Conservation (phyloP, 768 basidiomycete genomes). For the Boletus edulis region DNA sequence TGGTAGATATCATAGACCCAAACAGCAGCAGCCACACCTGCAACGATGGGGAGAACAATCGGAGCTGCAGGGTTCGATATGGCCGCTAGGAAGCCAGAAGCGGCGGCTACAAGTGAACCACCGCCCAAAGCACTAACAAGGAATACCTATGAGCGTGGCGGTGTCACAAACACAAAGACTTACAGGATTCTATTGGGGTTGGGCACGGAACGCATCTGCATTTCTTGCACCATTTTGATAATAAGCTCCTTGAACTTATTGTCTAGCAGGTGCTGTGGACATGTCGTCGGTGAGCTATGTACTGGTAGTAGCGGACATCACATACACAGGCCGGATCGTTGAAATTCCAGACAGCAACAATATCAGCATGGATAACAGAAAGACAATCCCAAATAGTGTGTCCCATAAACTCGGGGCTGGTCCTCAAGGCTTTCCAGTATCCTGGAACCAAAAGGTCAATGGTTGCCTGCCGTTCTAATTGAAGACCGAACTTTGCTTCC, state of each 20-base stretch:
- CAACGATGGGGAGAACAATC: no score
- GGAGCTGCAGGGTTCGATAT: no score
- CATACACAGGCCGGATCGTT: neutral
- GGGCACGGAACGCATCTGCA: no score
- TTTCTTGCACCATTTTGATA: no score
- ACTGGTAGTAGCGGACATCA: neutral
- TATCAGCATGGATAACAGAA: neutral
- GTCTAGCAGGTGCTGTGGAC: neutral
- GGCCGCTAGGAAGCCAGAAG: no score
- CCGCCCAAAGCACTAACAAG: no score
- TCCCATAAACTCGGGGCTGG: neutral
- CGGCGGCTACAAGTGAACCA: no score
- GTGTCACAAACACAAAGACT: no score
- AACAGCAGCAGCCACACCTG: no score
- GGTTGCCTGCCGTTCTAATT: neutral
- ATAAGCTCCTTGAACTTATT: neutral
- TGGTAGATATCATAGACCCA: no score
- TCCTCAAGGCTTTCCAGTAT: conserved; percentile 1
- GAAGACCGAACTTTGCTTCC: neutral
- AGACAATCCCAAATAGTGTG: neutral
- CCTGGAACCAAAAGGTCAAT: neutral
- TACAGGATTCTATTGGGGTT: no score
- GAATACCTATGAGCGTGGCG: no score
- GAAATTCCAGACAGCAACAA: neutral
- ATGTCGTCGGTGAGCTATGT: neutral